Percentiles rank a stretch among this genome's conserved stretches.
Evolutionary conservation across 1,284 basidiomycete species (phyloP).

Genomic region (Entoloma clypeatum): DNA sequence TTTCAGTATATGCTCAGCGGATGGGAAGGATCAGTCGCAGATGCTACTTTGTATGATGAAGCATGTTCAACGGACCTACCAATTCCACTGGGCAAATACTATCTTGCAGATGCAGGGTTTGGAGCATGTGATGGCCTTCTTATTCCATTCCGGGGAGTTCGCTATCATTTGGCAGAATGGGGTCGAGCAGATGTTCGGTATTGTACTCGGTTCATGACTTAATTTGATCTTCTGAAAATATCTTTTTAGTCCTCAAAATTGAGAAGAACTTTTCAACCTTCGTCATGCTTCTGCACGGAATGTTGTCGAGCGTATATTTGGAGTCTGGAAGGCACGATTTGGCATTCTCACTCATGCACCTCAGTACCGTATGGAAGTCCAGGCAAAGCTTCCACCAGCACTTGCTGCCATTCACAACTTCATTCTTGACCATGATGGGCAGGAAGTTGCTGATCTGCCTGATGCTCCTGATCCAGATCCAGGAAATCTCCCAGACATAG

Average conservation of each 20-base stretch:
- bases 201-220: constrained; percentile 6
- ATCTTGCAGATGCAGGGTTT: constrained; percentile 40
- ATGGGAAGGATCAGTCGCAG: constrained; percentile 35
- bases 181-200: constrained; percentile 22
- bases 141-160: constrained; percentile 27
- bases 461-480: constrained; percentile 5
- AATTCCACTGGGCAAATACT: constrained; percentile 30
- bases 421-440: constrained; percentile 14
- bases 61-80: constrained; percentile 25
- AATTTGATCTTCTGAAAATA: not conserved
- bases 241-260: constrained; percentile 22
- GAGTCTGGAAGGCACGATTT: constrained; percentile 29
- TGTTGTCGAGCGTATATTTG: constrained; percentile 33
- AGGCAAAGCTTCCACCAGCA: constrained; percentile 24
- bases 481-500: constrained; percentile 1
- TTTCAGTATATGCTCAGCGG: constrained; percentile 34
- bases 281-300: constrained; percentile 30
- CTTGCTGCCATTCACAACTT: constrained; percentile 19
- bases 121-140: constrained; percentile 28
- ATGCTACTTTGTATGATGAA: constrained; percentile 27
- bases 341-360: constrained; percentile 21
- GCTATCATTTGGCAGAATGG: constrained; percentile 36
- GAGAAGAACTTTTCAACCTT: constrained; percentile 18
- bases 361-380: constrained; percentile 22
- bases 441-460: constrained; percentile 12